Evolutionary conservation across 208 protist species (phyloP), one percentile per base, ranked within the genome.

Genomic region (Leishmania aethiopica): DNA sequence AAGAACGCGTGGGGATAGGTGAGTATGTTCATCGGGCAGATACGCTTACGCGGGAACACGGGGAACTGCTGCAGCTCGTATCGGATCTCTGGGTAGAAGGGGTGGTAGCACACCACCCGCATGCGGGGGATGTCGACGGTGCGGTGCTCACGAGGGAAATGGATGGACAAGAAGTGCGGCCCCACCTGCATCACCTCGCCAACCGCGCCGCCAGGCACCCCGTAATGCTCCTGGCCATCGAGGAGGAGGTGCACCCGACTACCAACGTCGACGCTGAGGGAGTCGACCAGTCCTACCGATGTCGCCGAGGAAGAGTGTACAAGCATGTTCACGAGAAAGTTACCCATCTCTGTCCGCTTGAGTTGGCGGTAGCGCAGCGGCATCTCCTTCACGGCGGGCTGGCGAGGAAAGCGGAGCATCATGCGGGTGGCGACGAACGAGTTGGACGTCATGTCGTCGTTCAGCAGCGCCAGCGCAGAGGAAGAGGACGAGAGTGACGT

Each of bases 41-140:
- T 78, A 35, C 86, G 85, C 72, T 92, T 79, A 15, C 93, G 92
- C 37, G 95, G 95, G 74, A 93, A 96, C 17, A 98, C 84, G 0
- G 95, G 95, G 78, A 96, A 98, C 86, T 98, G 95, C 79, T 89
- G 92, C 22, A 96, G 25, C 78, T 95, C 90, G 82, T 94, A 95
- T 19, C 75, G 78, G 55, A 98, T 79, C 80, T 96, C 91, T 2
- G 93, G 93, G 80, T 95, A 98, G 53, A 86, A 76, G 8, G 89
- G 86, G 86, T 96, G 95, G 85, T 95, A 95, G 47, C 86, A 84
- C 47, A 78, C 86, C 51, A 95, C 75, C 64, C 92, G 91, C 89
- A 96, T 93, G 28, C 93, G 91, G 0, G 92, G 92, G 8, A 98
- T 71, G 73, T 96, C 93, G 7, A 96, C 80, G 11, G 93, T 98